Evolutionary conservation across 2,329 filamentous ascomycete genomes (phyloP).

Genomic region (Aspergillus fumigatus): DNA sequence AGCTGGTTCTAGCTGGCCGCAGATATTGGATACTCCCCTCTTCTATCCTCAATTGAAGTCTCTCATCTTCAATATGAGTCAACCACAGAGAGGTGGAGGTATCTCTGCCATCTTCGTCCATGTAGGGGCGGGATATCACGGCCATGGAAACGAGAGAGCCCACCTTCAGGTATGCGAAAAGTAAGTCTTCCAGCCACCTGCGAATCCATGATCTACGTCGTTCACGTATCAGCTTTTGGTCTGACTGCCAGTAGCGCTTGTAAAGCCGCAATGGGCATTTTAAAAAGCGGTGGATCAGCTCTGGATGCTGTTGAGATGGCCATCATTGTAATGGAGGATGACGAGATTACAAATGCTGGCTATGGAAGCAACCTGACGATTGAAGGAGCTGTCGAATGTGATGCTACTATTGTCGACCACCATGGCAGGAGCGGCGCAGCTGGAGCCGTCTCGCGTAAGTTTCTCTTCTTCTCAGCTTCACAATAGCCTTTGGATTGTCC

Average conservation of each 20-base stretch:
- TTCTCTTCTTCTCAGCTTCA: neutral
- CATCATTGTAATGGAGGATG: slow-evolving; percentile 82
- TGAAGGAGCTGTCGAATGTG: slow-evolving; percentile 87
- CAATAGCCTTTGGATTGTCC: neutral
- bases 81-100: slow-evolving; percentile 39
- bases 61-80: slow-evolving; percentile 24
- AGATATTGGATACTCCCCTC: neutral
- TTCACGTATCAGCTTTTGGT: neutral
- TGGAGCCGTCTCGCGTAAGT: slow-evolving; percentile 81
- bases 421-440: slow-evolving; percentile 86
- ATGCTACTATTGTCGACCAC: slow-evolving; percentile 90
- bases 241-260: slow-evolving; percentile 59
- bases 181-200: slow-evolving; percentile 51
- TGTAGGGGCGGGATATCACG: slow-evolving; percentile 92
- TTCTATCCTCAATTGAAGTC: neutral
- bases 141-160: slow-evolving; percentile 73
- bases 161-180: slow-evolving; percentile 85
- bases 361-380: slow-evolving; percentile 93
- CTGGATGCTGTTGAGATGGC: slow-evolving; percentile 87
- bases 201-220: neutral
- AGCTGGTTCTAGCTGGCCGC: neutral
- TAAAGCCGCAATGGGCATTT: slow-evolving; percentile 73
- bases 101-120: slow-evolving; percentile 86
- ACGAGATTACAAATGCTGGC: slow-evolving; percentile 93
- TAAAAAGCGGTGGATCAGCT: slow-evolving; percentile 73